Evolutionary conservation across 23 red algal genomes (phyloP).

Genomic region (Gracilaria gracilis): DNA sequence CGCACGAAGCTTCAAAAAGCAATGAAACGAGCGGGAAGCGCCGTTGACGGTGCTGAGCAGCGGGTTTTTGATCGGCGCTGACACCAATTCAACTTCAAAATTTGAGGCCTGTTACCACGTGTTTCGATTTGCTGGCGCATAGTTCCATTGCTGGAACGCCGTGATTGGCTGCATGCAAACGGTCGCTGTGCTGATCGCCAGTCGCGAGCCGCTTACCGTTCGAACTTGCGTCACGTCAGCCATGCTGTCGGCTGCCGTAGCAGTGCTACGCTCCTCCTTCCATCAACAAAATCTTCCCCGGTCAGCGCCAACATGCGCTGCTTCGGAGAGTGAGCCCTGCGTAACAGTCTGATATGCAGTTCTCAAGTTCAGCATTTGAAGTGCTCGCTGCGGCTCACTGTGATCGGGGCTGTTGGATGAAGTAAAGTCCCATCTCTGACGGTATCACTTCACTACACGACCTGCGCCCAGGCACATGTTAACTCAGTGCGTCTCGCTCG

Average conservation of each 20-base stretch:
- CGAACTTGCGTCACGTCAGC: slow-evolving; percentile 16
- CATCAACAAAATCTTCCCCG: neutral
- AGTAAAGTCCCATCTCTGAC: too few relatives aligned
- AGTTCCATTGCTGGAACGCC: neutral
- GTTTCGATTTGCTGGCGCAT: slow-evolving; percentile 17
- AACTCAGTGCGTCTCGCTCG: too few relatives aligned
- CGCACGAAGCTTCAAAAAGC: neutral
- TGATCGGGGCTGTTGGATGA: too few relatives aligned
- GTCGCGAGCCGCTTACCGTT: slow-evolving; percentile 43
- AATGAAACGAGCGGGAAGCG: neutral
- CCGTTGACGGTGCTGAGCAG: slow-evolving; percentile 5
- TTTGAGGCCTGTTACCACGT: neutral
- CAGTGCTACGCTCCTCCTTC: neutral
- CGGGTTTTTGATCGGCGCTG: slow-evolving; percentile 11
- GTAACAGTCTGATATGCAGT: too few relatives aligned
- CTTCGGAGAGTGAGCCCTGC: too few relatives aligned
- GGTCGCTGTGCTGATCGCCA: neutral
- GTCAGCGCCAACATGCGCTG: too few relatives aligned
- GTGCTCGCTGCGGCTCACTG: too few relatives aligned
- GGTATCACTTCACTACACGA: too few relatives aligned
- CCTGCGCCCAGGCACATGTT: neutral
- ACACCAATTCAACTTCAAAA: slow-evolving; percentile 28
- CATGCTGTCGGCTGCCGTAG: neutral
- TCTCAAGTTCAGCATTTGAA: too few relatives aligned
- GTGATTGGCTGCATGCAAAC: slow-evolving; percentile 22